Base-by-base conservation (phyloP, 116 monocot species). In the Cymodocea nodosa region DNA sequence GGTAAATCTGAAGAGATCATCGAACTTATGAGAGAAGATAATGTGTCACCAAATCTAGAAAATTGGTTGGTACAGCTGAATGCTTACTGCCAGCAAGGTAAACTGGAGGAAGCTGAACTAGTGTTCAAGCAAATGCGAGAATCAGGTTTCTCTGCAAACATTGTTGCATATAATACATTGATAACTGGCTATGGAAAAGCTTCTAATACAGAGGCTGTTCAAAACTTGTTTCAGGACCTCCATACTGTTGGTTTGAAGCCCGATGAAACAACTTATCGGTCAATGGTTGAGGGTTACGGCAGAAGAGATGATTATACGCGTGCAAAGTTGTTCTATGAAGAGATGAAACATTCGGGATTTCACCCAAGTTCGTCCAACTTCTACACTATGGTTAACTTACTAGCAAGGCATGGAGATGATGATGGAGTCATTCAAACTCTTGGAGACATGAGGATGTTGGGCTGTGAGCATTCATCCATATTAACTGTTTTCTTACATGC, bases 91-190 rank as follows among this genome's bases (percentile, higher is more conserved):
- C 87, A 95, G 69, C 85, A 85, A 74, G 95, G 95, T 35, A 90
- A 95, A 65, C 70, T 95, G 13, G 52, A 79, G 23, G 74, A 87
- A 71, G 91, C 95, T 13, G 85, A 90, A 56, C 70, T 56, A 24
- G 79, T 83, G 13, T 56, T 90, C 35, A 76, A 75, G 51, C 78
- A 83, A 10, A 87, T 90, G 87, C 52, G 55, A 23, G 68, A 79
- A 17, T 67, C 63, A 9, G 83, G 90, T 6, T 58, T 85, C 64
- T 34, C 77, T 2, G 79, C 79, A 44, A 85, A 95, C 71, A 90
- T 90, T 76, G 83, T 95, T 62, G 95, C 90, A 4, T 95, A 90
- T 61, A 95, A 95, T 66, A 95, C 83, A 5, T 75, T 95, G 82
- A 95, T 95, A 49, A 95, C 91, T 12, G 95, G 95, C 14, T 90